phyloP scores from a whole-genome alignment of 129 eudicot genomes.

The Dittrichia graveolens region DNA sequence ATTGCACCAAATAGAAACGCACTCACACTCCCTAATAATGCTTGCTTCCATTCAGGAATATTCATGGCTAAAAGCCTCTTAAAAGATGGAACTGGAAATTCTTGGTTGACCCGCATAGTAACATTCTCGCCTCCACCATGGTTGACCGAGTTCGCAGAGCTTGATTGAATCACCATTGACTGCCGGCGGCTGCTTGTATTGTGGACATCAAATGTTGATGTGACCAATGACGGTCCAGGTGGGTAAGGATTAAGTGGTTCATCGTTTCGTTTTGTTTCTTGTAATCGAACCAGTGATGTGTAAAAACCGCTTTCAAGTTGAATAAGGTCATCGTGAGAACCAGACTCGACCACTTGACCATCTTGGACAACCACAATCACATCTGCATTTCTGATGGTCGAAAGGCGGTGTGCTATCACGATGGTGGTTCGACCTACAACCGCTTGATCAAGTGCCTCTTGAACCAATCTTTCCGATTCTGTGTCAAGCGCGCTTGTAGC shows the following conservation, averaged over 20 bases:
- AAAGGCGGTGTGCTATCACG: constrained; percentile 88
- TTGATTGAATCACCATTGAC: constrained; percentile 64
- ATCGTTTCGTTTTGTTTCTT: constrained; percentile 51
- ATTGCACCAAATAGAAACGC: constrained; percentile 79
- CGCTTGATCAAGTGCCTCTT: constrained; percentile 89
- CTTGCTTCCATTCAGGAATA: constrained; percentile 88
- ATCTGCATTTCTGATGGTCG: constrained; percentile 85
- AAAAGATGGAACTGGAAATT: constrained; percentile 66
- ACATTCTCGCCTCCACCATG: constrained; percentile 30
- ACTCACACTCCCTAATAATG: constrained; percentile 51
- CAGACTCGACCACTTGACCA: constrained; percentile 73
- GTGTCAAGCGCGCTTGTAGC: constrained; percentile 97
- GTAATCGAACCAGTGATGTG: constrained; percentile 67
- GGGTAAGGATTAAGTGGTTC: constrained; percentile 8
- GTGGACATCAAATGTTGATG: constrained; percentile 35
- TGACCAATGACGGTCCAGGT: constrained; percentile 35
- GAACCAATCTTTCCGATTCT: constrained; percentile 87
- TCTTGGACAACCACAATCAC: constrained; percentile 70
- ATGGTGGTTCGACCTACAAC: constrained; percentile 88
- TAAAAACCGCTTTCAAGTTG: constrained; percentile 59
- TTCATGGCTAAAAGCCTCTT: constrained; percentile 83
- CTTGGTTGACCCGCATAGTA: constrained; percentile 27
- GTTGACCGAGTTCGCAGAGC: constrained; percentile 61
- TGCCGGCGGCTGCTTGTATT: constrained; percentile 66
- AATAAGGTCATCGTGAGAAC: constrained; percentile 75